Percentiles rank a stretch among this genome's conserved stretches.
phyloP scores from a whole-genome alignment of 2,329 filamentous ascomycete genomes.

The Lachnum nothofagi region DNA sequence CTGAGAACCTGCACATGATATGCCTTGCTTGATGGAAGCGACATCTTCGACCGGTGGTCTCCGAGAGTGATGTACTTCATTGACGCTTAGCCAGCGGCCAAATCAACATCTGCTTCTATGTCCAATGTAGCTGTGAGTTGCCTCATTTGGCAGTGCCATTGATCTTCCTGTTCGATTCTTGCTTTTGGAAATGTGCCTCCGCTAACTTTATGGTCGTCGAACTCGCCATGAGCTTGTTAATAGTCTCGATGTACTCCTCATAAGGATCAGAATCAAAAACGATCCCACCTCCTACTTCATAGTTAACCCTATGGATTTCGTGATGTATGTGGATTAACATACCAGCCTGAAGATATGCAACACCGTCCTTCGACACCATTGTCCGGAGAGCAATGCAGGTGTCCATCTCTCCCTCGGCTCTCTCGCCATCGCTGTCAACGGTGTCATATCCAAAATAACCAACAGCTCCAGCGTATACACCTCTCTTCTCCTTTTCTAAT shows the following conservation, averaged over 20 bases:
- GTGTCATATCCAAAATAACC: slow-evolving; percentile 91
- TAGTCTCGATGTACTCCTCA: slow-evolving; percentile 93
- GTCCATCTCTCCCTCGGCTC: slow-evolving; percentile 82
- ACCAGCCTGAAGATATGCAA: slow-evolving; percentile 84
- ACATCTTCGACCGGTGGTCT: no score
- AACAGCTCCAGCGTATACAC: slow-evolving; percentile 91
- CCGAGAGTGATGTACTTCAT: not conserved
- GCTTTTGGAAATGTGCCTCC: slow-evolving; percentile 50
- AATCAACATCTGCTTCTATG: slow-evolving; percentile 22
- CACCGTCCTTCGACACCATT: slow-evolving; percentile 87
- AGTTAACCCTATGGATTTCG: not conserved
- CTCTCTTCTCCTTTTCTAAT: slow-evolving; percentile 87
- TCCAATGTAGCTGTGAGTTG: not conserved
- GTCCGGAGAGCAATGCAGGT: slow-evolving; percentile 71
- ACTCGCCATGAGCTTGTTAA: slow-evolving; percentile 91
- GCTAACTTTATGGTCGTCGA: slow-evolving; percentile 82
- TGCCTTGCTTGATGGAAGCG: no score
- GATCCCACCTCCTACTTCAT: slow-evolving; percentile 66
- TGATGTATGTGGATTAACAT: slow-evolving; percentile 26
- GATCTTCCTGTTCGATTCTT: slow-evolving; percentile 11
- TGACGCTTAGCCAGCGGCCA: slow-evolving; percentile 19
- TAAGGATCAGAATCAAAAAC: slow-evolving; percentile 89
- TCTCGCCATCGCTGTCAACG: slow-evolving; percentile 57
- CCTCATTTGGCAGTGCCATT: slow-evolving; percentile 8
- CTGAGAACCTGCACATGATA: no score